Conservation (phyloP, 208 protist genomes). For the Leishmania lainsoni region DNA sequence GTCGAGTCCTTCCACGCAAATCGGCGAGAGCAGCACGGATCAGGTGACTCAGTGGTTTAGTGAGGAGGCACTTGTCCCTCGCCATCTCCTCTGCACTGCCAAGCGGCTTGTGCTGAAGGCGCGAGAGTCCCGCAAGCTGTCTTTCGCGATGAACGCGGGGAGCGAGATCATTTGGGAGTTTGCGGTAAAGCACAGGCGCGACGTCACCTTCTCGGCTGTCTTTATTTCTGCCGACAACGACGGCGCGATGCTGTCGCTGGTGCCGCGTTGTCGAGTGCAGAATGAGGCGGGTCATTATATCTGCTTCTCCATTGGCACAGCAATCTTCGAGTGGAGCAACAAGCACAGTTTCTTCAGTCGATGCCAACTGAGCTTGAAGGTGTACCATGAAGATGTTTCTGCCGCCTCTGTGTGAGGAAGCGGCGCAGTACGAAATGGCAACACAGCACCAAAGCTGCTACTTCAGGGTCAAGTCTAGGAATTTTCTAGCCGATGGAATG, state of each 20-base stretch:
- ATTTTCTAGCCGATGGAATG: not conserved
- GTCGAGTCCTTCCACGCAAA: not conserved
- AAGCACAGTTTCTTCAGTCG: constrained; percentile 22
- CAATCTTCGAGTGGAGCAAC: constrained; percentile 72
- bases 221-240: constrained; percentile 43
- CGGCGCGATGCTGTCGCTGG: constrained; percentile 38
- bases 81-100: constrained; percentile 23
- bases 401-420: not conserved
- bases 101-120: constrained; percentile 33
- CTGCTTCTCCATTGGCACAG: constrained; percentile 31
- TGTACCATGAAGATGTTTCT: constrained; percentile 32
- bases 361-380: constrained; percentile 39
- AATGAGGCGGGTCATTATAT: constrained; percentile 70
- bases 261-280: constrained; percentile 14
- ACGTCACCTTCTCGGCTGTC: constrained; percentile 47
- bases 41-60: not conserved
- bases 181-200: constrained; percentile 31
- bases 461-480: not conserved
- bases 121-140: constrained; percentile 31
- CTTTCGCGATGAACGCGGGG: constrained; percentile 32
- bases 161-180: constrained; percentile 79
- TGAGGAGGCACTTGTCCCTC: not conserved
- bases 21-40: constrained; percentile 1
- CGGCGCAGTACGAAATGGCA: not conserved
- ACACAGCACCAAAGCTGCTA: not conserved